Evolutionary conservation across 371 early-diverging fungal species (phyloP).

Genomic region (Smittium culicis): DNA sequence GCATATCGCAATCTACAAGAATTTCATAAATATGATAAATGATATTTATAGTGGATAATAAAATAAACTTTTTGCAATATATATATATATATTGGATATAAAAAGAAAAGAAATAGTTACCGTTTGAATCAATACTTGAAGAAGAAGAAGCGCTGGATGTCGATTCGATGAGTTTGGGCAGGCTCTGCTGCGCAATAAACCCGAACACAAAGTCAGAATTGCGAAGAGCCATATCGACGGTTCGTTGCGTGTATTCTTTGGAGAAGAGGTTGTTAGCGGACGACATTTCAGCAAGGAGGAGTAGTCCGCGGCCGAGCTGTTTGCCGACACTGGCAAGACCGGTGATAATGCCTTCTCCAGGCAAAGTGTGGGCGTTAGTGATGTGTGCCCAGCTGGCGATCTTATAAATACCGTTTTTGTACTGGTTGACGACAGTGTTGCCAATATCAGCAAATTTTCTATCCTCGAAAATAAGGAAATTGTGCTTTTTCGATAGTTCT

Average conservation of each 20-base stretch:
- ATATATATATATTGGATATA: too few species aligned
- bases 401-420: slow-evolving; percentile 73
- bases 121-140: too few species aligned
- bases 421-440: slow-evolving; percentile 88
- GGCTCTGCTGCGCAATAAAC: too few species aligned
- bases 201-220: slow-evolving; percentile 84
- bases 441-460: slow-evolving; percentile 97
- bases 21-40: too few species aligned
- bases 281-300: slow-evolving; percentile 93
- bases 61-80: too few species aligned
- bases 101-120: too few species aligned
- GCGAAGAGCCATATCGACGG: slow-evolving; percentile 72
- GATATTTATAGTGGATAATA: too few species aligned
- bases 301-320: slow-evolving; percentile 63
- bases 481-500: slow-evolving; percentile 63
- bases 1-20: slow-evolving; percentile 63
- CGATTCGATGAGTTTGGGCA: too few species aligned
- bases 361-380: slow-evolving; percentile 84
- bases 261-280: slow-evolving; percentile 73
- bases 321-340: slow-evolving; percentile 76
- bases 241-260: slow-evolving; percentile 59
- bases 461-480: slow-evolving; percentile 94
- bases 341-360: slow-evolving; percentile 88
- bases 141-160: slow-evolving; percentile 52
- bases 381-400: too few species aligned